Evolutionary conservation across 176 grass and related monocot genomes (phyloP).

Genomic region (Thinopyrum elongatum): DNA sequence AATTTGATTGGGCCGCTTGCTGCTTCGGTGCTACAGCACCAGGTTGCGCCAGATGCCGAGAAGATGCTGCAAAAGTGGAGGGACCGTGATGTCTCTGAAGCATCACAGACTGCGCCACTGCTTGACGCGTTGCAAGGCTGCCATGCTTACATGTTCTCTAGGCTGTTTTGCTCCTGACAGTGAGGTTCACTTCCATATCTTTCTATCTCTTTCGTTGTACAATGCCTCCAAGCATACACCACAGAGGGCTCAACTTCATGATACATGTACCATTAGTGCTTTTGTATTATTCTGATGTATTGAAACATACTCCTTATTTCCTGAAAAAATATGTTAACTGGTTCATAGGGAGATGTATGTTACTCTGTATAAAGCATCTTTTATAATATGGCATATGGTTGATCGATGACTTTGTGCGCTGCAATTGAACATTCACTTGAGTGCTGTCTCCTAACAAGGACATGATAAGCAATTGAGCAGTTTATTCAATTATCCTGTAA

Average conservation of each 20-base stretch:
- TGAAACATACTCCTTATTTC: neutral
- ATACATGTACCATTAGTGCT: neutral
- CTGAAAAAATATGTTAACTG: neutral
- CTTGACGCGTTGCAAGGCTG: conserved; percentile 74
- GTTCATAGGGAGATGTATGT: neutral
- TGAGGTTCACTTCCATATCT: conserved; percentile 18
- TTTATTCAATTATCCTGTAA: neutral
- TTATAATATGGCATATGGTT: conserved; percentile 6
- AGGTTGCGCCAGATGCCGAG: conserved; percentile 64
- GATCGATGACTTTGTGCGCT: neutral
- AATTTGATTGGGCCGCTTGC: conserved; percentile 85
- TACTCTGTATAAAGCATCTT: neutral
- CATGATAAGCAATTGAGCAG: neutral
- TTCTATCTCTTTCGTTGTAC: neutral
- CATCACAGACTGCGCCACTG: conserved; percentile 63
- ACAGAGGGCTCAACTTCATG: neutral
- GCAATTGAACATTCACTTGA: conserved; percentile 3
- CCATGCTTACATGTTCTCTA: conserved; percentile 83
- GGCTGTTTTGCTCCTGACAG: conserved; percentile 76
- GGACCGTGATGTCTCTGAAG: conserved; percentile 58
- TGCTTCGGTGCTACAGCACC: conserved; percentile 77
- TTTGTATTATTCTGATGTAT: neutral
- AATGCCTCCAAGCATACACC: neutral
- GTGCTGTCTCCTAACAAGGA: neutral
- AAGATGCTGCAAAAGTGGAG: conserved; percentile 62